Evolutionary conservation across 352 stramenopile species (phyloP).

Genomic region (Pseudoperonospora humuli): DNA sequence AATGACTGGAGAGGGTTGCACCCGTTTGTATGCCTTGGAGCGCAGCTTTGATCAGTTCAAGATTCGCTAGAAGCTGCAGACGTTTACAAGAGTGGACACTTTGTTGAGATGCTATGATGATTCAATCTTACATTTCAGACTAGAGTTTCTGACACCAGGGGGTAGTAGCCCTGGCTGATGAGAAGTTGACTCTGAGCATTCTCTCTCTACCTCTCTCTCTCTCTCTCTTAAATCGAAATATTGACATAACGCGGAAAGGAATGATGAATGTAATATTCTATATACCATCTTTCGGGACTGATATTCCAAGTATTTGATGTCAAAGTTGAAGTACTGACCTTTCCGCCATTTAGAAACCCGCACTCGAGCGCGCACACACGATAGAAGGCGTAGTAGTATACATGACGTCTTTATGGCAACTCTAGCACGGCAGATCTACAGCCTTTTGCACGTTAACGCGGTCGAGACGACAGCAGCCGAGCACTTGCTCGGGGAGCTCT

Average conservation of each 20-base stretch:
- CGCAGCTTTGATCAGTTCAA: too few species aligned
- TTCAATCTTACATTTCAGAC: conserved; percentile 79
- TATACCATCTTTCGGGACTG: conserved; percentile 89
- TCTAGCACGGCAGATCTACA: conserved; percentile 35
- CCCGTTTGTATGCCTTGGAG: not conserved
- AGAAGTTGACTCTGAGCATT: conserved; percentile 73
- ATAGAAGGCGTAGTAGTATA: not conserved
- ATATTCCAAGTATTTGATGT: conserved; percentile 80
- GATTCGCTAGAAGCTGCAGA: too few species aligned
- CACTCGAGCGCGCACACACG: too few species aligned
- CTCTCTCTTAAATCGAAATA: too few species aligned
- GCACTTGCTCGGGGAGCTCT: conserved; percentile 79
- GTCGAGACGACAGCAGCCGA: conserved; percentile 79
- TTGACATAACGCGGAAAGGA: conserved; percentile 25
- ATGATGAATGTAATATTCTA: conserved; percentile 77
- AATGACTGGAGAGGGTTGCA: not conserved
- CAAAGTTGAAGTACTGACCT: conserved; percentile 78
- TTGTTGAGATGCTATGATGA: conserved; percentile 71
- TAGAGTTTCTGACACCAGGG: conserved; percentile 87
- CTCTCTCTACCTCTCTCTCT: not conserved
- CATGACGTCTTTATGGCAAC: not conserved
- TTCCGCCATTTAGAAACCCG: conserved; percentile 30
- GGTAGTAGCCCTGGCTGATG: conserved; percentile 83
- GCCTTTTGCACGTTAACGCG: conserved; percentile 60
- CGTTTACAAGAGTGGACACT: too few species aligned